These are phyloP conservation scores for Beauveria asiatica DNA, from an alignment of 2,329 filamentous ascomycete species.

Conservation along the genomic window DNA sequence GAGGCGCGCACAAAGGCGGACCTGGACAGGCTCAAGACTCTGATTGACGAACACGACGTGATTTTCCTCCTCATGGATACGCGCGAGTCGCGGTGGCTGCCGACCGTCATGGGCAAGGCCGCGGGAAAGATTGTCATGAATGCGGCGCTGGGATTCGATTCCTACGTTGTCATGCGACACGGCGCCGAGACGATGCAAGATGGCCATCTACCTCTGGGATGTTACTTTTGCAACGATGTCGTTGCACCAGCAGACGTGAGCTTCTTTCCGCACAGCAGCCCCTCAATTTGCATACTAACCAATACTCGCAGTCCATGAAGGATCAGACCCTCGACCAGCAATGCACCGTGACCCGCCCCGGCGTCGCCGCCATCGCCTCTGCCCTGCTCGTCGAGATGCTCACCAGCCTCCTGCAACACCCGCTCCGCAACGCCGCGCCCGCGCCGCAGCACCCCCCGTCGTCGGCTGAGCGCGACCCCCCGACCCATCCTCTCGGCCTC, in stretches of 20 bases:
- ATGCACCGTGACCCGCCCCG: conserved; percentile 92
- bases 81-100: conserved; percentile 87
- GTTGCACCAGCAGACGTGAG: conserved; percentile 87
- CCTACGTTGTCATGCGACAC: conserved; percentile 95
- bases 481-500: conserved; percentile 54
- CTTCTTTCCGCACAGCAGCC: conserved; percentile 14
- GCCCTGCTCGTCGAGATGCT: conserved; percentile 85
- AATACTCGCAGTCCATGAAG: conserved; percentile 63
- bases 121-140: conserved; percentile 94
- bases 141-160: conserved; percentile 91
- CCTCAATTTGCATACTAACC: conserved; percentile 6
- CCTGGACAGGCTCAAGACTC: conserved; percentile 62
- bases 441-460: conserved; percentile 40
- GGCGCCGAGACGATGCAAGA: conserved; percentile 55
- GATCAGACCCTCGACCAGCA: conserved; percentile 95
- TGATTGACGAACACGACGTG: conserved; percentile 80
- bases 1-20: conserved; percentile 60
- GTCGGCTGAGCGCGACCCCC: conserved; percentile 41
- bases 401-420: conserved; percentile 80
- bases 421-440: conserved; percentile 54
- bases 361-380: conserved; percentile 85
- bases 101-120: conserved; percentile 91
- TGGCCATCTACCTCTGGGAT: conserved; percentile 65
- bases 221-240: conserved; percentile 98
- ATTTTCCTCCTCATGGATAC: conserved; percentile 98